Evolutionary conservation across 768 basidiomycete genomes (phyloP).

Genomic region (Termitomyces sp.): DNA sequence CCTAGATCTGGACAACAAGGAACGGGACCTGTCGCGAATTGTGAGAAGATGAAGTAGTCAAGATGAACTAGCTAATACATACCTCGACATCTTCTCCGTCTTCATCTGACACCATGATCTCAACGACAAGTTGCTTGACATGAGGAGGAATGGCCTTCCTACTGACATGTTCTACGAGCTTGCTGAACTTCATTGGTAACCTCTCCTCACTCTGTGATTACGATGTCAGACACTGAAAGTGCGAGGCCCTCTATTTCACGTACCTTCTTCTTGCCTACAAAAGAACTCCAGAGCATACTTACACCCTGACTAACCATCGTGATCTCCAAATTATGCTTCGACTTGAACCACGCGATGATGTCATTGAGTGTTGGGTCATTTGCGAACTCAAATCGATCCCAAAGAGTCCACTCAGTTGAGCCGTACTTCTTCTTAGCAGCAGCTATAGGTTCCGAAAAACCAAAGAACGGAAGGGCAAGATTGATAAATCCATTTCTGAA

Average conservation of each 20-base stretch:
- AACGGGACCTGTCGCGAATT: conserved; percentile 63
- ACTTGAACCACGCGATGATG: conserved; percentile 80
- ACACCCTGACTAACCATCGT: conserved; percentile 97
- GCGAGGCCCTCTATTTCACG: conserved; percentile 12
- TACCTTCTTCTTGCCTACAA: conserved; percentile 92
- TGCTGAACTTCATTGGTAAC: conserved; percentile 84
- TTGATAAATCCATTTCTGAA: conserved; percentile 99
- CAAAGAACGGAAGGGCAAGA: conserved; percentile 96
- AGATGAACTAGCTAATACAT: conserved; percentile 13
- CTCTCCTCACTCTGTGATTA: conserved; percentile 74
- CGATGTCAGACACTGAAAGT: background rate
- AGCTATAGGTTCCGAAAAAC: conserved; percentile 95
- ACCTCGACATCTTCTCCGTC: conserved; percentile 96
- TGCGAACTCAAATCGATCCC: conserved; percentile 95
- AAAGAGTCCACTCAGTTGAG: conserved; percentile 90
- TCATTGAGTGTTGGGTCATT: conserved; percentile 87
- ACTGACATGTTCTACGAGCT: conserved; percentile 89
- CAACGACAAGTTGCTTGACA: conserved; percentile 82
- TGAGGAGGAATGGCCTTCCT: conserved; percentile 90
- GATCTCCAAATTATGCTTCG: conserved; percentile 80
- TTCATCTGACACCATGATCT: conserved; percentile 93
- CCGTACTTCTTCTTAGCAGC: conserved; percentile 89
- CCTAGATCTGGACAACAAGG: conserved; percentile 65
- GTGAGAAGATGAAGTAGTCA: background rate
- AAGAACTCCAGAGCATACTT: conserved; percentile 97